These are phyloP conservation scores for Ogataea paradorogensis DNA, from an alignment of 805 yeast species.

Conservation along the genomic window DNA sequence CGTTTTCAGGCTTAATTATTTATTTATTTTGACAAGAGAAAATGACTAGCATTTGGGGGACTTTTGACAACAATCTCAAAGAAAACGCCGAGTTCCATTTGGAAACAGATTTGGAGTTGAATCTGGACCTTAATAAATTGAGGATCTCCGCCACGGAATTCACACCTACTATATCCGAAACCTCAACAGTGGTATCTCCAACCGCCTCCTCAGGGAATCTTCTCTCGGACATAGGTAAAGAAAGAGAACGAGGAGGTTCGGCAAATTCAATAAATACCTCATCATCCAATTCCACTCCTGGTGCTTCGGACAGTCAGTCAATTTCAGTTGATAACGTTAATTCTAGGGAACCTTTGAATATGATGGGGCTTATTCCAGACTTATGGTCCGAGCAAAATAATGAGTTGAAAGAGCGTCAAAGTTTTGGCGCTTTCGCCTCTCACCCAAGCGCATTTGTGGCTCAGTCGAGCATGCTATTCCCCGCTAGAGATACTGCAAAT, in stretches of 20 bases:
- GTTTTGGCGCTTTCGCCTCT: background rate
- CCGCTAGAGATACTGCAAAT: background rate
- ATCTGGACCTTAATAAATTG: constrained; percentile 10
- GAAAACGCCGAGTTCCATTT: constrained; percentile 8
- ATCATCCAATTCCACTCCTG: constrained; percentile 3
- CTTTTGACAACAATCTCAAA: constrained; percentile 10
- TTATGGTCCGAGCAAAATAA: constrained; percentile 22
- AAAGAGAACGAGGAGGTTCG: constrained; percentile 2
- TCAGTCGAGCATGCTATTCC: background rate
- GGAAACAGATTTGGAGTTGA: constrained; percentile 12
- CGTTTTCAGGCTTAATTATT: background rate
- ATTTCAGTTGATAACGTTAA: background rate
- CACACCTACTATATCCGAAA: constrained; percentile 16
- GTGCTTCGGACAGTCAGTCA: background rate
- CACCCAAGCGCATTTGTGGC: background rate
- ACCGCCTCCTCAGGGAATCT: constrained; percentile 19
- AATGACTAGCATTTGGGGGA: constrained; percentile 18
- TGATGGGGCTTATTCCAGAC: constrained; percentile 28
- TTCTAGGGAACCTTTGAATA: constrained; percentile 9
- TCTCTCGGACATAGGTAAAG: constrained; percentile 9
- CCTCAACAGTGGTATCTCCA: constrained; percentile 19
- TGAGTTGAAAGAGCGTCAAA: background rate
- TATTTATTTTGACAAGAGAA: constrained; percentile 6
- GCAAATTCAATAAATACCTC: constrained; percentile 2
- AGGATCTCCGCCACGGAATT: constrained; percentile 12